Conservation (phyloP, 192 early-diverging fungal species). For the Spizellomyces punctatus region DNA sequence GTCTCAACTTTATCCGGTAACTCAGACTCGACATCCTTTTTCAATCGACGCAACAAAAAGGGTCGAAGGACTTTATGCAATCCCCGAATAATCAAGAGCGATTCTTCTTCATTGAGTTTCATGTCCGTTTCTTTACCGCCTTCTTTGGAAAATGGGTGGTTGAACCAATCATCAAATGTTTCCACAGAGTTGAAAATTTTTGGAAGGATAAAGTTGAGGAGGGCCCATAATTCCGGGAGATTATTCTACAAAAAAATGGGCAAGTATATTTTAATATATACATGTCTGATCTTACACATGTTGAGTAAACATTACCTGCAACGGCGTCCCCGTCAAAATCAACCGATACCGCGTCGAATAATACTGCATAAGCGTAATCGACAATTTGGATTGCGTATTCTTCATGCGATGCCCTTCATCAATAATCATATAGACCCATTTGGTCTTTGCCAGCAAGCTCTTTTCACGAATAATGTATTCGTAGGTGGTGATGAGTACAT, state of each 20-base stretch:
- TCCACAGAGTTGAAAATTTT: slow-evolving; percentile 96
- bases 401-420: slow-evolving; percentile 99
- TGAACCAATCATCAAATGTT: slow-evolving; percentile 99
- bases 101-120: slow-evolving; percentile 95
- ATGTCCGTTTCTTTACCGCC: slow-evolving; percentile 84
- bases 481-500: slow-evolving; percentile 95
- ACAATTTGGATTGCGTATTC: slow-evolving; percentile 87
- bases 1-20: slow-evolving; percentile 96
- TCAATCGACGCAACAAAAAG: slow-evolving; percentile 93
- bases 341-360: slow-evolving; percentile 90
- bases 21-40: slow-evolving; percentile 98
- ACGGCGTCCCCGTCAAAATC: slow-evolving; percentile 97
- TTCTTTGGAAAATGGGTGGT: slow-evolving; percentile 85
- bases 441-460: slow-evolving; percentile 81
- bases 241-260: slow-evolving; percentile 67
- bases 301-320: no score
- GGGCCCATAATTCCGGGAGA: slow-evolving; percentile 93
- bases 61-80: slow-evolving; percentile 97
- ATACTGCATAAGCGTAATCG: slow-evolving; percentile 81
- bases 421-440: slow-evolving; percentile 98
- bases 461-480: slow-evolving; percentile 96
- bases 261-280: slow-evolving; percentile 23
- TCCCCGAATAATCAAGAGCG: slow-evolving; percentile 91
- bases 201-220: slow-evolving; percentile 95
- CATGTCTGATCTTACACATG: no score